These are phyloP conservation scores for Takakia lepidozioides DNA, from an alignment of 225 moss, liverwort and hornwort species.

Conservation along the genomic window DNA sequence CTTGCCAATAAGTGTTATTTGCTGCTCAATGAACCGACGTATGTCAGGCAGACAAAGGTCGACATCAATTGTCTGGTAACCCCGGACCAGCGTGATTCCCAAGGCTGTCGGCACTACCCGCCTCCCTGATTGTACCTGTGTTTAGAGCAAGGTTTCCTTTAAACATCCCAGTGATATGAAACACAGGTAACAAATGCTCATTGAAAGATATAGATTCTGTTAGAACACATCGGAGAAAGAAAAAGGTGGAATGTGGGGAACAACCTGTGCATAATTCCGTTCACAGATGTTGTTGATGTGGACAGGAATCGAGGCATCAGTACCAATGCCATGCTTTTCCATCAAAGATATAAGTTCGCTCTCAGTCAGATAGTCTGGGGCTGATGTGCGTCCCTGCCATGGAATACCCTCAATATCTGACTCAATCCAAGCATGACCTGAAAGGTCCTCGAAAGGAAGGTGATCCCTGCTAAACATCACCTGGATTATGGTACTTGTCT, in stretches of 20 bases:
- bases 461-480: too few relatives aligned
- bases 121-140: constrained; percentile 91
- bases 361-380: constrained; percentile 94
- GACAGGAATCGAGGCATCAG: constrained; percentile 95
- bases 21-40: constrained; percentile 95
- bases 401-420: background rate
- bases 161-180: too few relatives aligned
- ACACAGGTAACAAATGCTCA: too few relatives aligned
- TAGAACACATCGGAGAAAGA: too few relatives aligned
- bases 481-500: too few relatives aligned
- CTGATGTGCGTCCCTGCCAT: constrained; percentile 83
- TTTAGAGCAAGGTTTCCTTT: constrained; percentile 9
- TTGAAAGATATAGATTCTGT: too few relatives aligned
- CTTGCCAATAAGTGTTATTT: constrained; percentile 89
- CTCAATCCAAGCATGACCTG: background rate
- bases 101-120: constrained; percentile 86
- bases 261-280: constrained; percentile 98
- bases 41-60: constrained; percentile 97
- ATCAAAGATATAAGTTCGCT: constrained; percentile 96
- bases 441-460: too few relatives aligned
- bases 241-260: background rate
- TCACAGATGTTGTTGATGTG: constrained; percentile 99
- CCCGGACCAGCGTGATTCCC: constrained; percentile 87
- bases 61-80: constrained; percentile 94
- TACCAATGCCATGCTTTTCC: constrained; percentile 99